A percentile compares a stretch with the other conserved stretches of the same genome.
These are phyloP conservation scores for Hortiboletus rubellus DNA, from an alignment of 1,284 basidiomycete species.

Conservation along the genomic window DNA sequence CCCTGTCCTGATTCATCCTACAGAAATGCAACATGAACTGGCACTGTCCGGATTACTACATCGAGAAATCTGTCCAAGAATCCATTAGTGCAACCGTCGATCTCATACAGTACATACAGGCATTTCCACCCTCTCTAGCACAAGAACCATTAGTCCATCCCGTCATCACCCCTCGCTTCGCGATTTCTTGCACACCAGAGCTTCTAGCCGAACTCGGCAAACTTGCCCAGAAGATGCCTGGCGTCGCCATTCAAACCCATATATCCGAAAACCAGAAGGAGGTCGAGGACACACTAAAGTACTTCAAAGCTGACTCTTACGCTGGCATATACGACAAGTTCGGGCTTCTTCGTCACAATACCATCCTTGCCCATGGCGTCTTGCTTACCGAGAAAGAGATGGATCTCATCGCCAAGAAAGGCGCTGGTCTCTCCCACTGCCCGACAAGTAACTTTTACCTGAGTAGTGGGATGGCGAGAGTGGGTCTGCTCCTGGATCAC, in stretches of 20 bases:
- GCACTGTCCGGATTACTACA: slow-evolving; percentile 69
- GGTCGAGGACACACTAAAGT: slow-evolving; percentile 61
- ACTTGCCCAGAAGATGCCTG: slow-evolving; percentile 48
- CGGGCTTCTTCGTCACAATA: slow-evolving; percentile 76
- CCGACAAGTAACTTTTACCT: slow-evolving; percentile 93
- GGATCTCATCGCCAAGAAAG: slow-evolving; percentile 62
- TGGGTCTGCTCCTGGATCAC: slow-evolving; percentile 77
- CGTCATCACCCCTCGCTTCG: slow-evolving; percentile 93
- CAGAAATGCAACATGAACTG: slow-evolving; percentile 95
- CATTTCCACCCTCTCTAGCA: slow-evolving; percentile 42
- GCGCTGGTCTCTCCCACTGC: slow-evolving; percentile 88
- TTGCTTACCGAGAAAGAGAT: slow-evolving; percentile 79
- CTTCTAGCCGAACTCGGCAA: slow-evolving; percentile 68
- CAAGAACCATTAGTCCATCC: slow-evolving; percentile 71
- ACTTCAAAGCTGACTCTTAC: slow-evolving; percentile 72
- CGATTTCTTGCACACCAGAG: slow-evolving; percentile 84
- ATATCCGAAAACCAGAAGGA: slow-evolving; percentile 86
- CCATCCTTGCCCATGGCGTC: slow-evolving; percentile 89
- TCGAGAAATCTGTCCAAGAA: slow-evolving; percentile 59
- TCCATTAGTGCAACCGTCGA: slow-evolving; percentile 63
- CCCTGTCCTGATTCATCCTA: slow-evolving; percentile 15
- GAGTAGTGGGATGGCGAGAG: slow-evolving; percentile 77
- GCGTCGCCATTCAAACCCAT: slow-evolving; percentile 88
- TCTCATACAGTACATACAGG: slow-evolving; percentile 71
- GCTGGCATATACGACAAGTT: slow-evolving; percentile 81